Evolutionary conservation across 306 rosid genomes (phyloP), one percentile per base, ranked within the genome.

Genomic region (Prosopis cineraria): DNA sequence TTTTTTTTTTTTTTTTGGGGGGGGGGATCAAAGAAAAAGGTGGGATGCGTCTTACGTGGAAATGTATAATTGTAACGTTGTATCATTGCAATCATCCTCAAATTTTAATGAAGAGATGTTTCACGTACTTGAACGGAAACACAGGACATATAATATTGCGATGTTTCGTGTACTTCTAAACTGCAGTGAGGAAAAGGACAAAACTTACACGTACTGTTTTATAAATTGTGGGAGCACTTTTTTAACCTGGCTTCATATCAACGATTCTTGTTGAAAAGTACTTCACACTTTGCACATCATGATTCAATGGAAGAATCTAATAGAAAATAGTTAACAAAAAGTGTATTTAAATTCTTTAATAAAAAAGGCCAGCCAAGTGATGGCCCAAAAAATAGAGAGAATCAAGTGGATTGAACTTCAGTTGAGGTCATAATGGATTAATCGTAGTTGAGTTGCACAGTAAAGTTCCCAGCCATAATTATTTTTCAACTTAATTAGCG

Each of bases 51-150:
- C 80, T 80, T 79, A 84, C 76, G 20, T 79, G 79, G 44, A 71
- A 82, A 30, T 81, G 89, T 83, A 87, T 80, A 84, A 80, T 83
- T 76, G 85, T 87, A 84, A 86, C 88, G 76, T 82, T 82, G 83
- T 68, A 82, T 72, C 52, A 75, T 79, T 77, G 82, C 83, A 76
- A 80, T 85, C 90, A 92, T 92, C 92, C 88, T 92, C 93, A 74
- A 81, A 84, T 90, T 85, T 86, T 85, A 87, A 87, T 84, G 97
- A 86, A 91, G 94, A 80, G 92, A 89, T 91, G 97, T 90, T 80
- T 77, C 84, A 39, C 82, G 81, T 85, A 55, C 75, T 70, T 31
- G 3, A 29, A 55, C 68, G 12, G 33, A 70, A 27, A 17, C 31
- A 65, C 11, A 30, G 17, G 39, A 7, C 41, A 3, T 47, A n/a